phyloP scores from a whole-genome alignment of 192 early-diverging fungal species.

The Coemansia sp. region DNA sequence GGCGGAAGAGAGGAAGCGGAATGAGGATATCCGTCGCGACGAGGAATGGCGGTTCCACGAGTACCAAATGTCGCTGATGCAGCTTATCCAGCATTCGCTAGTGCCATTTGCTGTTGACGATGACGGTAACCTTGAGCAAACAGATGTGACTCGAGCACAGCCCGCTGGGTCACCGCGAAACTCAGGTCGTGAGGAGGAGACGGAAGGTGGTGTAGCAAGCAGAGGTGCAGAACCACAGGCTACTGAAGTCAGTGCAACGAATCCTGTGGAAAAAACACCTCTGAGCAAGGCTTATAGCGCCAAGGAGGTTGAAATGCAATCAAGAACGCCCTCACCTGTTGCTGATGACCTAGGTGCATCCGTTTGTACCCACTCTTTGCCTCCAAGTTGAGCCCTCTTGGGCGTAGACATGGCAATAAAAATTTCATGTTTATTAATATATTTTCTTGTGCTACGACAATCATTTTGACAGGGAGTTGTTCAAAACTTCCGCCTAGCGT shows the following conservation, averaged over 20 bases:
- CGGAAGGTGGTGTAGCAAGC: background rate
- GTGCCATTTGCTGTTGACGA: constrained; percentile 17
- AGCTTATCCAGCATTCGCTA: constrained; percentile 32
- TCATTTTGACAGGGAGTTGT: too few relatives aligned
- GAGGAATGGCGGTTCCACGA: constrained; percentile 56
- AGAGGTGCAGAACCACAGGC: background rate
- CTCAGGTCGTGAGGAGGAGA: background rate
- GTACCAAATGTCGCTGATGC: constrained; percentile 54
- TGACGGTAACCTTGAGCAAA: background rate
- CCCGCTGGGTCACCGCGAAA: background rate
- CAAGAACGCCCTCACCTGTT: constrained; percentile 3
- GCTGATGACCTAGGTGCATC: background rate
- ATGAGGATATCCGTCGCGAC: constrained; percentile 34
- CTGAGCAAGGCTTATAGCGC: background rate
- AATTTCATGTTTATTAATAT: background rate
- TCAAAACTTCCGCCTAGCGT: too few relatives aligned
- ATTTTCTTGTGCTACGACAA: too few relatives aligned
- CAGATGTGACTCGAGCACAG: background rate
- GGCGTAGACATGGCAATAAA: constrained; percentile 2
- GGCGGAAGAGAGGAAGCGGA: constrained; percentile 32
- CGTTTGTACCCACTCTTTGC: background rate
- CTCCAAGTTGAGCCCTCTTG: background rate
- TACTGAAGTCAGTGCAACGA: background rate
- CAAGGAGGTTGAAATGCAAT: constrained; percentile 12
- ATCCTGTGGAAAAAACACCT: background rate